These are phyloP conservation scores for Botryobasidium botryosum DNA, from an alignment of 768 basidiomycete genomes.

Conservation along the genomic window DNA sequence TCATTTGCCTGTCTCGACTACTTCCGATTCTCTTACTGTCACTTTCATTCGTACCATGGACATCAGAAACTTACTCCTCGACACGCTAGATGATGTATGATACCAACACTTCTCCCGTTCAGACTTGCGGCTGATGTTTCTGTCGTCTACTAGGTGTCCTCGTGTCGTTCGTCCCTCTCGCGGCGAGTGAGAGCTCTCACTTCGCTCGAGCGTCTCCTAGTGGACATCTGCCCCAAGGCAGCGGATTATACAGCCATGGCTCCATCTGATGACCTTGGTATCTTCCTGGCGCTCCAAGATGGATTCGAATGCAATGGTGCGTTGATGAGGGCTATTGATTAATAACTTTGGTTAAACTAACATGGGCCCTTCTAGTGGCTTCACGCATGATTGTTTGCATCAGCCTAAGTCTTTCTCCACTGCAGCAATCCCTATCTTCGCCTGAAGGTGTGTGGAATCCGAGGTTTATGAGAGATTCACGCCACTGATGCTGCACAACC, in stretches of 20 bases:
- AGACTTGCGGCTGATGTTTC: constrained; percentile 1
- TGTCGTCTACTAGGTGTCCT: constrained; percentile 35
- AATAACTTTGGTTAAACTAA: neutral
- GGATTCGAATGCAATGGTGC: constrained; percentile 71
- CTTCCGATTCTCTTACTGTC: neutral
- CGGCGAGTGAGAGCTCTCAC: constrained; percentile 38
- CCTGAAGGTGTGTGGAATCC: constrained; percentile 2
- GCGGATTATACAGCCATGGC: constrained; percentile 16
- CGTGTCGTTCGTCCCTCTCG: constrained; percentile 37
- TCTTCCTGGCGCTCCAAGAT: constrained; percentile 52
- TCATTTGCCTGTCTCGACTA: too few relatives aligned
- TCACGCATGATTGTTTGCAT: constrained; percentile 51
- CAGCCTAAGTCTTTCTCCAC: constrained; percentile 16
- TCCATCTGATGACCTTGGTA: constrained; percentile 25
- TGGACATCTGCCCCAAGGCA: constrained; percentile 32
- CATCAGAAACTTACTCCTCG: constrained; percentile 16
- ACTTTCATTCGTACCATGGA: constrained; percentile 3
- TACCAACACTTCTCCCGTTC: neutral
- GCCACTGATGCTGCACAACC: constrained; percentile 1
- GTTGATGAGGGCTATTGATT: constrained; percentile 15
- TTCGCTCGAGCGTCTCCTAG: constrained; percentile 23
- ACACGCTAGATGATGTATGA: constrained; percentile 53
- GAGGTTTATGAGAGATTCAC: neutral
- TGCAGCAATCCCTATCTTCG: constrained; percentile 24
- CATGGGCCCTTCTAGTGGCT: constrained; percentile 33